Evolutionary conservation across 768 basidiomycete genomes (phyloP).

Genomic region (Calocybe gangraenosa): DNA sequence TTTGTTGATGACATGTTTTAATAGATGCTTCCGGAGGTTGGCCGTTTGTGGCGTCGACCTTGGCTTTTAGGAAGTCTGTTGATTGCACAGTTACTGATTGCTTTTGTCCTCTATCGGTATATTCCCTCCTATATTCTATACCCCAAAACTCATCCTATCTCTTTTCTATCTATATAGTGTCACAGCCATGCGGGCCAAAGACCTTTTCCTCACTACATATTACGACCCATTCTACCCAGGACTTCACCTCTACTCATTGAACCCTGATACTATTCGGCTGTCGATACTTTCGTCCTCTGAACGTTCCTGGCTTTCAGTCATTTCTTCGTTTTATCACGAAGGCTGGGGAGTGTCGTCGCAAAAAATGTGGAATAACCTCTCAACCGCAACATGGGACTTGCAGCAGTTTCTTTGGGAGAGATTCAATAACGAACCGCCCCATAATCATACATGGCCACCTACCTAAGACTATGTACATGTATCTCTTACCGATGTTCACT

Average conservation of each 20-base stretch:
- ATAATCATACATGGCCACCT: constrained; percentile 32
- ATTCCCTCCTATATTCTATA: constrained; percentile 13
- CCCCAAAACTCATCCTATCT: constrained; percentile 8
- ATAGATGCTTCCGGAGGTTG: constrained; percentile 13
- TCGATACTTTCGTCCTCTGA: constrained; percentile 26
- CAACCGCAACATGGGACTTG: constrained; percentile 28
- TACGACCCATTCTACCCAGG: constrained; percentile 78
- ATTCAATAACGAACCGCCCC: constrained; percentile 30
- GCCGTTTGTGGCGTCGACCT: constrained; percentile 21
- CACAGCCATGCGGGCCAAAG: constrained; percentile 41
- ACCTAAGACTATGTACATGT: constrained; percentile 20
- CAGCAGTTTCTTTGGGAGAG: constrained; percentile 39
- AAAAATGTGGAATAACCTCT: constrained; percentile 35
- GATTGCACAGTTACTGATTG: constrained; percentile 40
- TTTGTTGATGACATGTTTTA: constrained; percentile 5
- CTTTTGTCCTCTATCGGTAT: constrained; percentile 58
- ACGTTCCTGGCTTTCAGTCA: constrained; percentile 28
- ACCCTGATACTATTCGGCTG: constrained; percentile 36
- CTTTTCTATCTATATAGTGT: constrained; percentile 35
- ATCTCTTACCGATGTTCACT: constrained; percentile 3
- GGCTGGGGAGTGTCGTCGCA: constrained; percentile 34
- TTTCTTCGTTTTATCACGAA: constrained; percentile 33
- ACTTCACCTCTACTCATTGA: constrained; percentile 50
- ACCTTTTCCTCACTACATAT: constrained; percentile 68
- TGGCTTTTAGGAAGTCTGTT: constrained; percentile 31